phyloP scores from a whole-genome alignment of 257 asterid genomes.

The Solanum piurae region DNA sequence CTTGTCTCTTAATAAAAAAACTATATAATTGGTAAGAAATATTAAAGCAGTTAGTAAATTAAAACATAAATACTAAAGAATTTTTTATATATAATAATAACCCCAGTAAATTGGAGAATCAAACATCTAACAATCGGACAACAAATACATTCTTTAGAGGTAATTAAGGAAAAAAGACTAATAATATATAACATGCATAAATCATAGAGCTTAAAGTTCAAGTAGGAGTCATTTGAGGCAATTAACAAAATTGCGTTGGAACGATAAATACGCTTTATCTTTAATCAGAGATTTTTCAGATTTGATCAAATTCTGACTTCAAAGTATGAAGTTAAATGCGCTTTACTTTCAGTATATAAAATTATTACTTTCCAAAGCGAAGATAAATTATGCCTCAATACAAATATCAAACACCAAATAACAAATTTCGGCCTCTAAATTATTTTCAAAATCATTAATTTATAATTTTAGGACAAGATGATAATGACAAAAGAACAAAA shows the following conservation, averaged over 20 bases:
- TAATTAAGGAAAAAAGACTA: neutral
- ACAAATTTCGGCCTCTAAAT: neutral
- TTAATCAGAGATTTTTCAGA: no score
- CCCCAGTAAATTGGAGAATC: neutral
- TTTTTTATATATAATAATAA: neutral
- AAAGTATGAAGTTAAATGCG: no score
- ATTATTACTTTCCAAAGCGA: accelerated
- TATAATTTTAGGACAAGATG: neutral
- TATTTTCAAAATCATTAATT: neutral
- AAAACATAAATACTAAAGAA: neutral
- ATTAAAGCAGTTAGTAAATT: no score
- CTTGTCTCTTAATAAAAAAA: neutral
- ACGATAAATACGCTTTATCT: no score
- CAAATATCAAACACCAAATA: neutral
- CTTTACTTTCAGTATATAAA: no score
- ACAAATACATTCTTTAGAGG: neutral
- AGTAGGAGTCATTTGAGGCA: no score
- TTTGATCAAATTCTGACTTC: no score
- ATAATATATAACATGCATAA: neutral
- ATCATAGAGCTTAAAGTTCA: neutral
- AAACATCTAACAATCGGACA: neutral
- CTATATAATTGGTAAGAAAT: no score
- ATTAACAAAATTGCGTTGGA: no score
- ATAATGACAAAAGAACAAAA: neutral
- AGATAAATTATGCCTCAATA: no score